phyloP scores from a whole-genome alignment of 805 yeast species.

The Candida pseudofarinosa region DNA sequence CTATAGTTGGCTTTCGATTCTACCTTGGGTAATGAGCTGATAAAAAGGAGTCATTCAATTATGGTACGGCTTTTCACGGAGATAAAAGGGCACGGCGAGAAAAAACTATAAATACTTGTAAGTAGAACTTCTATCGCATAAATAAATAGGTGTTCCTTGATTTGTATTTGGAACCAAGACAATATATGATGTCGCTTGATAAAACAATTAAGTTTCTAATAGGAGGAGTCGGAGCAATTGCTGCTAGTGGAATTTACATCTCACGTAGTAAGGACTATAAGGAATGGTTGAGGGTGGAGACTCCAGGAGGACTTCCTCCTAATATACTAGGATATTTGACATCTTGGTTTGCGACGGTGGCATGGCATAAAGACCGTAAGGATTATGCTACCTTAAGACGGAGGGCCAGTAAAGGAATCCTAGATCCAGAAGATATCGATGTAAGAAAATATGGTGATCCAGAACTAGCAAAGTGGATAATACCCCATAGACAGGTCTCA shows the following conservation, averaged over 20 bases:
- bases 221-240: neutral
- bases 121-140: too few species aligned
- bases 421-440: neutral
- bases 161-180: too few species aligned
- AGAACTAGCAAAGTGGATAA: constrained; percentile 2
- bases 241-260: neutral
- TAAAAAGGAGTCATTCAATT: too few species aligned
- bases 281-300: constrained; percentile 2
- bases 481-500: constrained; percentile 5
- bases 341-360: constrained; percentile 1
- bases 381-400: neutral
- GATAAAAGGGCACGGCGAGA: too few species aligned
- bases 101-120: too few species aligned
- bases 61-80: too few species aligned
- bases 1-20: too few species aligned
- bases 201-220: too few species aligned
- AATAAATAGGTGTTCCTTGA: too few species aligned
- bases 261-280: constrained; percentile 1
- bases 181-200: neutral
- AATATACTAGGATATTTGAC: constrained; percentile 1
- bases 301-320: constrained; percentile 4
- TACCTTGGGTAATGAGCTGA: too few species aligned
- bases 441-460: neutral
- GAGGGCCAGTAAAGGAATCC: neutral
- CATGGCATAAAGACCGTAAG: neutral